Conservation (phyloP, 2,329 filamentous ascomycete genomes). For the Ophiostoma populinum region DNA sequence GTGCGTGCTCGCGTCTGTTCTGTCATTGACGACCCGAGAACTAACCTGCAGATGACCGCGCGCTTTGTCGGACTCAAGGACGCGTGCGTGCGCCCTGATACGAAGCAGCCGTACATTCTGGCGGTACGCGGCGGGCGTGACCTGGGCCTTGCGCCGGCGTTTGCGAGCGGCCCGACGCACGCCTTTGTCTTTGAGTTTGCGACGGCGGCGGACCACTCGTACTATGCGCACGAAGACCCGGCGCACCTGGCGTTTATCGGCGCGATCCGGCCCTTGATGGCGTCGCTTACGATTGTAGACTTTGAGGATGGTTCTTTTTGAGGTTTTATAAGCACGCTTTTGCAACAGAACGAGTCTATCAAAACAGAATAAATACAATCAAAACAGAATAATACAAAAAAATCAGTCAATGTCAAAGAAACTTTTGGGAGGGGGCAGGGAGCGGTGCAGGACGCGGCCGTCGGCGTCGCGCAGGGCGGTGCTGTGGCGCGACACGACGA, state of each 20-base stretch:
- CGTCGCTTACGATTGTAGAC: constrained; percentile 41
- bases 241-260: constrained; percentile 43
- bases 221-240: constrained; percentile 50
- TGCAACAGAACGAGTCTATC: not conserved
- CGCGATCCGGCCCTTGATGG: constrained; percentile 27
- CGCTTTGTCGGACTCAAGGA: constrained; percentile 32
- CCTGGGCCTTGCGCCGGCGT: constrained; percentile 37
- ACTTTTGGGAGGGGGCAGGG: constrained; percentile 26
- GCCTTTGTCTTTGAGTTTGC: constrained; percentile 53
- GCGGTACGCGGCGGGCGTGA: constrained; percentile 41
- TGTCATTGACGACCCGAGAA: not conserved
- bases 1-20: too few relatives aligned
- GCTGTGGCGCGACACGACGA: constrained; percentile 25
- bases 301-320: constrained; percentile 32
- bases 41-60: constrained; percentile 15
- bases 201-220: constrained; percentile 44
- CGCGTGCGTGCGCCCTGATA: constrained; percentile 42
- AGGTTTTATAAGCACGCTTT: too few relatives aligned
- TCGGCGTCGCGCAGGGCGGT: constrained; percentile 26
- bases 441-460: constrained; percentile 28
- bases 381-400: not conserved
- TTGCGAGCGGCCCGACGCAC: constrained; percentile 43
- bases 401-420: constrained; percentile 26
- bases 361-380: not conserved
- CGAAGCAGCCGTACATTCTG: constrained; percentile 41